phyloP scores from a whole-genome alignment of 208 protist species.

The Wallacemonas sp. region DNA sequence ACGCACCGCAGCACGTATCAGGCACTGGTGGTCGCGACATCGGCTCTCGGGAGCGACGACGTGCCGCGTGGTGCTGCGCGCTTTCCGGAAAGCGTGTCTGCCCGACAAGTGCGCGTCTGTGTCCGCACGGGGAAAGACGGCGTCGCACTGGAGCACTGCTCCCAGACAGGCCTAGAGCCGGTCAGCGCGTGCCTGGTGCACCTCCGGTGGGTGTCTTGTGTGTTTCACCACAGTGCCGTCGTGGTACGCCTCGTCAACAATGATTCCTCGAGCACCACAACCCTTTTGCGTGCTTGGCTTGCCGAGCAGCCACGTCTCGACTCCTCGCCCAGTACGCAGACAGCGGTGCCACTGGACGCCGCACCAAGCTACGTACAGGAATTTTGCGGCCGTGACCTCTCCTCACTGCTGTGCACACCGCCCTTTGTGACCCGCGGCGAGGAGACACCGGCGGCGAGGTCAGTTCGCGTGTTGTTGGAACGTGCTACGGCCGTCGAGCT shows the following conservation, averaged over 20 bases:
- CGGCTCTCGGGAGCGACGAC: neutral
- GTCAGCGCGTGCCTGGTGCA: conserved; percentile 1
- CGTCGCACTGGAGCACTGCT: conserved; percentile 6
- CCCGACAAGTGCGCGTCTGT: neutral
- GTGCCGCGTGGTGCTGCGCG: neutral
- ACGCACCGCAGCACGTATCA: neutral
- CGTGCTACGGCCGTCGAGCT: conserved; percentile 13
- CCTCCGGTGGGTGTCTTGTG: neutral
- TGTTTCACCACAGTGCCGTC: neutral
- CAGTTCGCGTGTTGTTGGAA: neutral
- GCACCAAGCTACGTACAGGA: neutral
- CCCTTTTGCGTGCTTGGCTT: neutral
- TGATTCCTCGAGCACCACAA: neutral
- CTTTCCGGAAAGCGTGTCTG: neutral
- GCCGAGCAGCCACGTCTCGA: too few relatives aligned
- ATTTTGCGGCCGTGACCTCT: conserved; percentile 6
- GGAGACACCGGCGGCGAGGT: neutral
- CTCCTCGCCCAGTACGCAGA: too few relatives aligned
- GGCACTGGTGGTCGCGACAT: neutral
- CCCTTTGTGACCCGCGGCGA: neutral
- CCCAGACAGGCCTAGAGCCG: neutral
- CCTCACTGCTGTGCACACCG: conserved; percentile 1
- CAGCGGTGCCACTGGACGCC: too few relatives aligned
- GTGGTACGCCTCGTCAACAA: neutral
- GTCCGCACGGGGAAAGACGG: conserved; percentile 1